Evolutionary conservation across 2,329 filamentous ascomycete species (phyloP), one percentile per base, ranked within the genome.

Genomic region (Exophiala mesophila): DNA sequence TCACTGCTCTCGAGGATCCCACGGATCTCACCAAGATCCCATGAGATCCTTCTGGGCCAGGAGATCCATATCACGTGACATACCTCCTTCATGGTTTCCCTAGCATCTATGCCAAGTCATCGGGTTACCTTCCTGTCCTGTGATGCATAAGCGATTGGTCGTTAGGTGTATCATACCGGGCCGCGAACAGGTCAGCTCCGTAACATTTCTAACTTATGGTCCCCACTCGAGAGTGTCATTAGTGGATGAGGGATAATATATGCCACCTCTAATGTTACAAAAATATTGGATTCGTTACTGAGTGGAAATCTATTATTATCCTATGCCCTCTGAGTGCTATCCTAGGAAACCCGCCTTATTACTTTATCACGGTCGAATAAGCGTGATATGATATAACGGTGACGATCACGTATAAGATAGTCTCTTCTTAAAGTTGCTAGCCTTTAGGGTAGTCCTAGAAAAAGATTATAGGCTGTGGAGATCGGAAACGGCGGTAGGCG

Each of bases 171-270:
- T n/a, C n/a, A n/a, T n/a, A n/a, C n/a, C n/a, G n/a, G n/a, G n/a
- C n/a, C n/a, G n/a, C n/a, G n/a, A n/a, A n/a, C n/a, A n/a, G n/a
- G n/a, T n/a, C n/a, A n/a, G n/a, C n/a, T n/a, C n/a, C n/a, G n/a
- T n/a, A n/a, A n/a, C n/a, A n/a, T 28, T 48, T 50, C 53, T 42
- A 54, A 37, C 36, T 53, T 43, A 28, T 20, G 29, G 20, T 41
- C 36, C 15, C 26, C 35, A 39, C 38, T 41, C 30, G 34, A 34
- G 26, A 49, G 10, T 30, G 39, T 47, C 50, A 53, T 53, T n/a
- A 55, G 42, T 19, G 47, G 43, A 32, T 53, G 50, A 5, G 52
- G 50, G 17, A 54, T 32, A 12, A 56, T 56, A 47, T 53, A 49
- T 24, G 53, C 53, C 24, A 53, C 47, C 42, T 52, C 40, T 15